Evolutionary conservation across 1,139 yeast species (phyloP).

Genomic region (Suhomyces taliae): DNA sequence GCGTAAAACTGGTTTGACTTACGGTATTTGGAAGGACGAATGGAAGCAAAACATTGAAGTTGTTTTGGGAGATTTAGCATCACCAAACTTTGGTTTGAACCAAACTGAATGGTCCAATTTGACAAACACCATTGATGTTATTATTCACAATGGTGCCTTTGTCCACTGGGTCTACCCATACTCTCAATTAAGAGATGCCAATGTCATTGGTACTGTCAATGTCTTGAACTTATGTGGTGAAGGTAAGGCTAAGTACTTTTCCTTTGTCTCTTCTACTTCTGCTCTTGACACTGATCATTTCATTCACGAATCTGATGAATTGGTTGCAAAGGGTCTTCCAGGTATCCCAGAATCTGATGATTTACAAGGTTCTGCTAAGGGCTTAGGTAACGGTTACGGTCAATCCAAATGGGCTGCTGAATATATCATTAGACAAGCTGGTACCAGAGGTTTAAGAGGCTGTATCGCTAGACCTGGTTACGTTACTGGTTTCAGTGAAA

Average conservation of each 20-base stretch:
- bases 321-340: constrained; percentile 58
- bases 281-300: constrained; percentile 82
- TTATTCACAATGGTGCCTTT: constrained; percentile 94
- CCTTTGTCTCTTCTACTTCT: constrained; percentile 95
- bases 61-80: constrained; percentile 80
- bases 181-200: constrained; percentile 85
- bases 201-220: constrained; percentile 84
- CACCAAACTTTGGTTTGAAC: constrained; percentile 68
- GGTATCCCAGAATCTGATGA: constrained; percentile 85
- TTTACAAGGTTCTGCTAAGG: constrained; percentile 73
- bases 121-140: constrained; percentile 65
- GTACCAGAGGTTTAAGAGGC: constrained; percentile 81
- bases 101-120: constrained; percentile 58
- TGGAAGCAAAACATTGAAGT: constrained; percentile 63
- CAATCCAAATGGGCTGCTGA: constrained; percentile 99
- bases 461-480: constrained; percentile 94
- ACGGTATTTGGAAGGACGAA: constrained; percentile 77
- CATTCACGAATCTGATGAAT: constrained; percentile 72
- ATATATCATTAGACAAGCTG: constrained; percentile 82
- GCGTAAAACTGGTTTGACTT: constrained; percentile 72
- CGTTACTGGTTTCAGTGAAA: constrained; percentile 79
- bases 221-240: constrained; percentile 73
- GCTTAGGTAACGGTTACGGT: constrained; percentile 92
- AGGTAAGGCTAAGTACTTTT: constrained; percentile 83
- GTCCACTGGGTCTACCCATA: constrained; percentile 99